These are phyloP conservation scores for Fusarium compactum DNA, from an alignment of 2,329 filamentous ascomycete genomes.

Conservation along the genomic window DNA sequence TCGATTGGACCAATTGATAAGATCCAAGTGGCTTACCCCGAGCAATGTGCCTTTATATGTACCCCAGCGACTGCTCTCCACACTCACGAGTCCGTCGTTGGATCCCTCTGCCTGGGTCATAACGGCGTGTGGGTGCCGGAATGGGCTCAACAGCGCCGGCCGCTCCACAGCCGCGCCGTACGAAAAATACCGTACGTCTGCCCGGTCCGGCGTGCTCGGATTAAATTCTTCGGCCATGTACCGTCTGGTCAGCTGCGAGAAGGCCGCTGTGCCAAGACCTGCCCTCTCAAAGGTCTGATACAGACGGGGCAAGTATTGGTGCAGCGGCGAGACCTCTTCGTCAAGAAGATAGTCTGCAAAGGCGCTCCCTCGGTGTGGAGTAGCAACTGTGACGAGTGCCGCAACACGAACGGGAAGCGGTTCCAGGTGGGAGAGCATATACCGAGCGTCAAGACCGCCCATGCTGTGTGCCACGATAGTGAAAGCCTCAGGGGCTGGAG, in stretches of 20 bases:
- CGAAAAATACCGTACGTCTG: conserved; percentile 69
- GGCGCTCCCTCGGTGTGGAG: conserved; percentile 66
- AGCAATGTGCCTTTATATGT: conserved; percentile 73
- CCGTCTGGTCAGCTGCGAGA: conserved; percentile 68
- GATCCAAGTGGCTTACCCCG: conserved; percentile 71
- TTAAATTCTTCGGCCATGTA: conserved; percentile 73
- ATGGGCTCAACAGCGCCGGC: conserved; percentile 73
- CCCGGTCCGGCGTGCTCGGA: conserved; percentile 64
- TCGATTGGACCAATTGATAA: conserved; percentile 77
- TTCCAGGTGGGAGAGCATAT: conserved; percentile 70
- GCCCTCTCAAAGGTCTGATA: conserved; percentile 64
- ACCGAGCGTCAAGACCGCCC: conserved; percentile 74
- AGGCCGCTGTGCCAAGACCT: conserved; percentile 70
- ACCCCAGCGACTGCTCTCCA: conserved; percentile 71
- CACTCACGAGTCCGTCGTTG: conserved; percentile 77
- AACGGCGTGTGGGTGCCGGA: conserved; percentile 65
- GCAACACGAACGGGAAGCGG: conserved; percentile 61
- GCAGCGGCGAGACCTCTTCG: conserved; percentile 53
- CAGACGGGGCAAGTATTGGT: conserved; percentile 64
- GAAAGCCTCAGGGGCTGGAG: conserved; percentile 63
- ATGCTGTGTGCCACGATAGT: conserved; percentile 81
- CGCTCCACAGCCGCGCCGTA: conserved; percentile 66
- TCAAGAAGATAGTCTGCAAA: conserved; percentile 68
- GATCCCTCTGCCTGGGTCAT: conserved; percentile 66
- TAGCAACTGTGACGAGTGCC: conserved; percentile 67